Percentiles rank a stretch among this genome's conserved stretches.
Conservation (phyloP, 495 filamentous ascomycete species). For the Podospora pseudocomata region DNA sequence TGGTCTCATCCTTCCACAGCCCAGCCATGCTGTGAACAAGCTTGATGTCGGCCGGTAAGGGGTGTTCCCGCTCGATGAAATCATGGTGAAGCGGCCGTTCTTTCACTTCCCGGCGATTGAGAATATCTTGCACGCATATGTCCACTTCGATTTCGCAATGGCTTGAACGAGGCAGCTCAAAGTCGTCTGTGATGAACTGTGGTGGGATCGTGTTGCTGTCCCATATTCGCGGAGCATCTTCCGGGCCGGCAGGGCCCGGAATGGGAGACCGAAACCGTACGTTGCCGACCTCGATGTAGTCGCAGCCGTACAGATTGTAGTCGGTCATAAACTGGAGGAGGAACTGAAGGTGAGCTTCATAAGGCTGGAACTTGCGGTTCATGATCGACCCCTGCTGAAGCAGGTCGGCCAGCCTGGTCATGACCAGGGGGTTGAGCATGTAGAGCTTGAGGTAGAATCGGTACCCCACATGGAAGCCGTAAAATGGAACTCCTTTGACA, state of each 20-base stretch:
- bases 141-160: conserved; percentile 88
- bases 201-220: conserved; percentile 60
- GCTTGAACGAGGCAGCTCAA: conserved; percentile 67
- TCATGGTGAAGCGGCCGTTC: conserved; percentile 79
- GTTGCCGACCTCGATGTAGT: conserved; percentile 61
- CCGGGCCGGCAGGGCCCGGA: conserved; percentile 58
- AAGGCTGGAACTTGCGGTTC: conserved; percentile 79
- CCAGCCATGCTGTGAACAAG: conserved; percentile 89
- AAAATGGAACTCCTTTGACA: conserved; percentile 92
- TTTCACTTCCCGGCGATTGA: conserved; percentile 72
- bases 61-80: conserved; percentile 71
- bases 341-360: conserved; percentile 89
- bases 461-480: conserved; percentile 91
- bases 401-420: conserved; percentile 77
- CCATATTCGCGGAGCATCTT: conserved; percentile 65
- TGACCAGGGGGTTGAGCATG: conserved; percentile 76
- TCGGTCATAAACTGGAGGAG: conserved; percentile 96
- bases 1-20: conserved; percentile 87
- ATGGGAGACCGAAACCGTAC: conserved; percentile 72
- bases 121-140: conserved; percentile 80
- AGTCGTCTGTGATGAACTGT: conserved; percentile 55
- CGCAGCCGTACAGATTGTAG: conserved; percentile 93
- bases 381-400: conserved; percentile 82
- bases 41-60: conserved; percentile 64
- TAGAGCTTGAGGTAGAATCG: conserved; percentile 91